These are phyloP conservation scores for Hordeum marinum DNA, from an alignment of 176 grass and related monocot genomes.

Conservation along the genomic window DNA sequence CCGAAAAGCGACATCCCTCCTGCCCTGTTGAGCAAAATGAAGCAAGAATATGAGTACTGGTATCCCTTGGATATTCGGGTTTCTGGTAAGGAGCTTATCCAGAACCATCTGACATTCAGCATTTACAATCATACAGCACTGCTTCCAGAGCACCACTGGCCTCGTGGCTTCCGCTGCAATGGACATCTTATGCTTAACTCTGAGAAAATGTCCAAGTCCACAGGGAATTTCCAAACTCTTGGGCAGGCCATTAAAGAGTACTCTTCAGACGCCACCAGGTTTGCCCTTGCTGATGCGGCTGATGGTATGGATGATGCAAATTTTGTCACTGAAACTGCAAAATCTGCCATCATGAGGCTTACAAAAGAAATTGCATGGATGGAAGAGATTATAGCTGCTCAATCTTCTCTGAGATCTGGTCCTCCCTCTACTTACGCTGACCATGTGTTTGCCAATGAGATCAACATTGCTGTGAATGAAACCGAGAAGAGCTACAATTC, in stretches of 20 bases:
- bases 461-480: constrained; percentile 53
- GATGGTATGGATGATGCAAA: constrained; percentile 92
- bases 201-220: constrained; percentile 88
- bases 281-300: constrained; percentile 81
- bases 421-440: constrained; percentile 56
- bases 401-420: constrained; percentile 46
- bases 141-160: constrained; percentile 67
- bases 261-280: constrained; percentile 76
- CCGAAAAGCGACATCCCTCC: constrained; percentile 51
- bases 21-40: constrained; percentile 56
- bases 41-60: constrained; percentile 81
- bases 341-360: constrained; percentile 67
- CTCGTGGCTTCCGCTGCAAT: constrained; percentile 68
- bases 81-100: constrained; percentile 80
- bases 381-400: constrained; percentile 58
- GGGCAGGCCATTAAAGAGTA: constrained; percentile 52
- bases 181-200: constrained; percentile 90
- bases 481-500: constrained; percentile 62
- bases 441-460: constrained; percentile 65
- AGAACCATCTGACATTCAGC: constrained; percentile 78
- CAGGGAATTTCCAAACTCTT: constrained; percentile 76
- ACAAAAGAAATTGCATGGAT: constrained; percentile 87
- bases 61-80: constrained; percentile 79
- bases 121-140: constrained; percentile 73
- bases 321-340: constrained; percentile 78